phyloP scores from a whole-genome alignment of 805 yeast species.

The Sugiyamaella valdiviana region DNA sequence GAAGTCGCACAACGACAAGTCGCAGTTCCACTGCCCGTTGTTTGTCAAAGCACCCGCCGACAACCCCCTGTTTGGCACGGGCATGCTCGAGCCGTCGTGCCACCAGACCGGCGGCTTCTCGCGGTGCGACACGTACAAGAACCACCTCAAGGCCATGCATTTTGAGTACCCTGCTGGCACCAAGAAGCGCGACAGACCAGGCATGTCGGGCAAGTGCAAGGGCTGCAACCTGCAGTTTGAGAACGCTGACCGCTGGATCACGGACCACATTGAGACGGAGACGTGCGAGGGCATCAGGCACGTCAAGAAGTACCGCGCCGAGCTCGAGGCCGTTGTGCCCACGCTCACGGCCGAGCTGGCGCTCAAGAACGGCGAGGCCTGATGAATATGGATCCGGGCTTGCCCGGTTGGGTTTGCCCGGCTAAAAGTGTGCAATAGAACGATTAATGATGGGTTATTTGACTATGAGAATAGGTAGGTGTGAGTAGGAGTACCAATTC shows the following conservation, averaged over 20 bases:
- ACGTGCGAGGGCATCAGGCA: slow-evolving; percentile 23
- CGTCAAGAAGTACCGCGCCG: slow-evolving; percentile 5
- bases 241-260: slow-evolving; percentile 76
- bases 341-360: not conserved
- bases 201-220: slow-evolving; percentile 68
- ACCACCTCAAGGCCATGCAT: slow-evolving; percentile 84
- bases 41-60: slow-evolving; percentile 28
- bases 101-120: slow-evolving; percentile 82
- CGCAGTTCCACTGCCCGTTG: slow-evolving; percentile 77
- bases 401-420: too few species aligned
- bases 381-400: not conserved
- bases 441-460: not conserved
- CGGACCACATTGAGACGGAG: slow-evolving; percentile 54
- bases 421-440: not conserved
- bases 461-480: too few species aligned
- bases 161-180: slow-evolving; percentile 86
- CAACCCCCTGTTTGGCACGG: slow-evolving; percentile 15
- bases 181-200: slow-evolving; percentile 63
- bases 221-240: slow-evolving; percentile 63
- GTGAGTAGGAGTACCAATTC: too few species aligned
- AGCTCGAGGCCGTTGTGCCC: not conserved
- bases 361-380: not conserved
- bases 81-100: slow-evolving; percentile 38
- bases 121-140: slow-evolving; percentile 86
- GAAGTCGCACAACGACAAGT: slow-evolving; percentile 77